Conservation (phyloP, 1,284 basidiomycete species). For the Puccinia sorghi region DNA sequence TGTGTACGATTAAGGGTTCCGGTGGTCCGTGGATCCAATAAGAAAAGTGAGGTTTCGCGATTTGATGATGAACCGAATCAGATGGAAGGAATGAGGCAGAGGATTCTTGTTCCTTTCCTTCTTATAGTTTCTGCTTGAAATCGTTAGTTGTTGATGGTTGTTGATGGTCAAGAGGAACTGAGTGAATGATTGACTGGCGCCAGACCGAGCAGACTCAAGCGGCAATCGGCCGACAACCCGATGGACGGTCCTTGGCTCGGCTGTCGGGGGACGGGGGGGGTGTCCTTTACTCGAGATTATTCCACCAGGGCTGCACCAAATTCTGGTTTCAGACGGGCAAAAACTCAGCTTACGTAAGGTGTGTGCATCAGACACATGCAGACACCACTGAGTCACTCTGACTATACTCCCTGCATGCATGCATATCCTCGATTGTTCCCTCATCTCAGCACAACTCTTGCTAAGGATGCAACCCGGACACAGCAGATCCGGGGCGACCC, state of each 20-base stretch:
- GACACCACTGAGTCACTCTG: neutral
- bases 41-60: neutral
- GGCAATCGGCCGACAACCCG: too few relatives aligned
- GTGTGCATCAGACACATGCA: too few relatives aligned
- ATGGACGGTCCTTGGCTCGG: neutral
- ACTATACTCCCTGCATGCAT: too few relatives aligned
- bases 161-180: neutral
- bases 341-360: neutral
- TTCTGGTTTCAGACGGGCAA: neutral
- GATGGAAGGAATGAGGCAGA: neutral
- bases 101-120: neutral
- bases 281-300: too few relatives aligned
- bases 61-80: neutral
- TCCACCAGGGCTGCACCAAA: too few relatives aligned
- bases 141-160: neutral
- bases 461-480: neutral
- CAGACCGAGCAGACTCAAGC: too few relatives aligned
- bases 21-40: neutral
- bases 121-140: too few relatives aligned
- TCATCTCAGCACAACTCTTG: slow-evolving; percentile 2
- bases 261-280: too few relatives aligned
- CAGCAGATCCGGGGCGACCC: too few relatives aligned
- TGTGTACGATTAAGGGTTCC: neutral
- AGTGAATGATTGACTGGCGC: neutral
- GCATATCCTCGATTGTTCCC: neutral